Conservation (phyloP, 2,329 filamentous ascomycete species). For the Macrophomina pseudophaseolina region DNA sequence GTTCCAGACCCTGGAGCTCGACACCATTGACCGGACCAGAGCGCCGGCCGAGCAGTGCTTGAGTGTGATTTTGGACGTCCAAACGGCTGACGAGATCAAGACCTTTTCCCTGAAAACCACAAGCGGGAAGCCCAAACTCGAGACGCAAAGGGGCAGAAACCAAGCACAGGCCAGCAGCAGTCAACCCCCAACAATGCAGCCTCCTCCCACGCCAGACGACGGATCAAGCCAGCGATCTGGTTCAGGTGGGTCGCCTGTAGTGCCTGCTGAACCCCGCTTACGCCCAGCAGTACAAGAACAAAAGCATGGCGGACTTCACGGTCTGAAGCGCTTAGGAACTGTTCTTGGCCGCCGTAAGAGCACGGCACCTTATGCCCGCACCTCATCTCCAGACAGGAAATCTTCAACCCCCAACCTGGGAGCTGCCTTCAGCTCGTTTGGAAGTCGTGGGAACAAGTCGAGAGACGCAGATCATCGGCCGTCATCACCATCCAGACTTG, state of each 20-base stretch:
- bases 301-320: conserved; percentile 42
- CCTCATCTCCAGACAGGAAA: conserved; percentile 58
- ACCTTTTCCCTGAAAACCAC: conserved; percentile 63
- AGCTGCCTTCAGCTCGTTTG: conserved; percentile 65
- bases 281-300: conserved; percentile 35
- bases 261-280: conserved; percentile 22
- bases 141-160: conserved; percentile 39
- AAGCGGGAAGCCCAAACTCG: conserved; percentile 41
- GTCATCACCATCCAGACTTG: conserved; percentile 40
- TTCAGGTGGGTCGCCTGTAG: conserved; percentile 42
- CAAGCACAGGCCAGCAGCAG: conserved; percentile 15
- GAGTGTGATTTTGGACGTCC: conserved; percentile 81
- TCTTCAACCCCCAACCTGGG: conserved; percentile 59
- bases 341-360: conserved; percentile 43
- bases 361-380: conserved; percentile 41
- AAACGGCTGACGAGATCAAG: conserved; percentile 85
- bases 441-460: conserved; percentile 60
- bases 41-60: conserved; percentile 78
- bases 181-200: conserved; percentile 17
- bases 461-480: conserved; percentile 62
- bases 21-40: conserved; percentile 79
- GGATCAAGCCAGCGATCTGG: conserved; percentile 61
- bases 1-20: conserved; percentile 89
- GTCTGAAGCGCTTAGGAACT: conserved; percentile 48
- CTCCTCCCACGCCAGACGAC: conserved; percentile 55